Percentiles rank a stretch among this genome's conserved stretches.
These are phyloP conservation scores for Kalmusia sp. DNA, from an alignment of 2,329 filamentous ascomycete genomes.

Conservation along the genomic window DNA sequence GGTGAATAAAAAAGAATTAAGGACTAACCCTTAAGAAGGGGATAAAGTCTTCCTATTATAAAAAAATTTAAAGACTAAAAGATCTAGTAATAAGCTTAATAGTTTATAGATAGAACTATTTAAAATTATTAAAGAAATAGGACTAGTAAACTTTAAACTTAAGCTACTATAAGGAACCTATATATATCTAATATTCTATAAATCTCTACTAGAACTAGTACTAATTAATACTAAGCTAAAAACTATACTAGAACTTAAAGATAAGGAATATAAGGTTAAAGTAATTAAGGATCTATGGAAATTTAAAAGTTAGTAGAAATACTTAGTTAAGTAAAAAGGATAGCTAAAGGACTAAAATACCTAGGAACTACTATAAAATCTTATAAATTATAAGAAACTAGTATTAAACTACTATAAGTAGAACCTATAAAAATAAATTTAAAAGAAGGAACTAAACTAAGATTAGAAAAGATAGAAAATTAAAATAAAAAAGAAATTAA, in stretches of 20 bases:
- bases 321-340: conserved; percentile 9
- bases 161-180: neutral
- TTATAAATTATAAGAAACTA: neutral
- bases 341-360: conserved; percentile 3
- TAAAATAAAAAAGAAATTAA: neutral
- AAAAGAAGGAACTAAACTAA: neutral
- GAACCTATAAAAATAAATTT: neutral
- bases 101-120: neutral
- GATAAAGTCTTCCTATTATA: conserved; percentile 8
- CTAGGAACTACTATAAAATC: conserved; percentile 1
- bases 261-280: conserved; percentile 9
- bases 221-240: conserved; percentile 2
- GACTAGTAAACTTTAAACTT: neutral
- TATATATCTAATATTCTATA: neutral
- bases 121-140: conserved; percentile 1
- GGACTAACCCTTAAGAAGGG: conserved; percentile 8
- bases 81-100: neutral
- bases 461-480: neutral
- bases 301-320: conserved; percentile 9
- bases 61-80: conserved; percentile 2
- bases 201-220: conserved; percentile 1
- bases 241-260: conserved; percentile 5
- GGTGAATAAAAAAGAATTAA: conserved; percentile 4
- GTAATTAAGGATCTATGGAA: conserved; percentile 1
- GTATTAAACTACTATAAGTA: neutral